Evolutionary conservation across 352 stramenopile species (phyloP).

Genomic region (Thraustochytrium striatum): DNA sequence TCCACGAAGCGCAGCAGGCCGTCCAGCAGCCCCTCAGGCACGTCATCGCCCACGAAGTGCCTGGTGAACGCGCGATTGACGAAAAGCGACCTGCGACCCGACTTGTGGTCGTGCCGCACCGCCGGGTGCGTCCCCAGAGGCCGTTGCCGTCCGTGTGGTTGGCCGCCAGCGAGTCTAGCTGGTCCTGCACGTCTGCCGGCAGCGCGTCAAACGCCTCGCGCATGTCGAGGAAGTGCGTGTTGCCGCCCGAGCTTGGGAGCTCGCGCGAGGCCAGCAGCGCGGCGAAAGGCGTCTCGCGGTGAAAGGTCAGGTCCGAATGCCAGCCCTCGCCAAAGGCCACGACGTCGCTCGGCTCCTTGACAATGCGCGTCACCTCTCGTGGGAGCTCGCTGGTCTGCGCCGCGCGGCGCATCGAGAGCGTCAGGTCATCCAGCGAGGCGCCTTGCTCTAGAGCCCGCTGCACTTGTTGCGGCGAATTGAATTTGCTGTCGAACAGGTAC

Average conservation of each 20-base stretch:
- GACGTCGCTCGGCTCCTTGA: slow-evolving; percentile 4
- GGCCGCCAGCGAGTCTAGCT: neutral
- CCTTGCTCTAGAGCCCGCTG: neutral
- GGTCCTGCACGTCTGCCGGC: neutral
- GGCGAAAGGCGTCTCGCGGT: neutral
- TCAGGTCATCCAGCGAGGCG: neutral
- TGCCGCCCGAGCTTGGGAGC: neutral
- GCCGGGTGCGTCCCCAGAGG: neutral
- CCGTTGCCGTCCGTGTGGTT: neutral
- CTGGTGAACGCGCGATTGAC: neutral
- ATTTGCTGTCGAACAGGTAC: neutral
- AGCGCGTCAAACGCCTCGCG: neutral
- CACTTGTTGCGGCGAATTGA: neutral
- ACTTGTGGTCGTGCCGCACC: neutral
- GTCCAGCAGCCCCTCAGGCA: neutral
- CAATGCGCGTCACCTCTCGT: neutral
- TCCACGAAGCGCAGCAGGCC: neutral
- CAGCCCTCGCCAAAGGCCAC: neutral
- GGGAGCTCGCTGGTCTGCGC: neutral
- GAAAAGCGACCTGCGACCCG: neutral
- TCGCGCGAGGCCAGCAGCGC: neutral
- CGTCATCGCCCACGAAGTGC: neutral
- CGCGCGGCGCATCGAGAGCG: neutral
- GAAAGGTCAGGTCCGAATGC: neutral
- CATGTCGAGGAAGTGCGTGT: neutral